These are phyloP conservation scores for Orbilia blumenaviensis DNA, from an alignment of 2,329 filamentous ascomycete species.

Conservation along the genomic window DNA sequence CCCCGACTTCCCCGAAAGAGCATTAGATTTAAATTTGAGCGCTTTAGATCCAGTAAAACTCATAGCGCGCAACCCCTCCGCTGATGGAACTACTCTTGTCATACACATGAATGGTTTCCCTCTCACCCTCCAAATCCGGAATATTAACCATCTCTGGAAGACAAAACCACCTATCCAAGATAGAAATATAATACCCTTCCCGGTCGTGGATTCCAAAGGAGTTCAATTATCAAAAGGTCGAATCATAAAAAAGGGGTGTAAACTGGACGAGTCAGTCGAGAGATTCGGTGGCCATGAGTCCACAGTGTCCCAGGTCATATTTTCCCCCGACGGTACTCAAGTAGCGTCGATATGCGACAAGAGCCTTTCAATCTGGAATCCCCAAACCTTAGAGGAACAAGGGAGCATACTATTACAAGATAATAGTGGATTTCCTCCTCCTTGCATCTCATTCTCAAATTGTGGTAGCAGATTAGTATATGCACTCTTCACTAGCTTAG, in stretches of 20 bases:
- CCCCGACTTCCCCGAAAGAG: too few species aligned
- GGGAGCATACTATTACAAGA: background rate
- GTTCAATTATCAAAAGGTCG: too few species aligned
- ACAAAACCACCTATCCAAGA: background rate
- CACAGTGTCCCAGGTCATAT: too few species aligned
- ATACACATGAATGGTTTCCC: background rate
- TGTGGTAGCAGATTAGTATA: background rate
- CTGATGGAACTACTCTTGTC: background rate
- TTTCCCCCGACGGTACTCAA: background rate
- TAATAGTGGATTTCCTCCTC: too few species aligned
- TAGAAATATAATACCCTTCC: background rate
- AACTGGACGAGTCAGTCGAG: background rate
- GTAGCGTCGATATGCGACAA: background rate
- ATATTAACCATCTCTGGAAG: background rate
- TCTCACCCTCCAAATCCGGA: too few species aligned
- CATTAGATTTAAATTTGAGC: too few species aligned
- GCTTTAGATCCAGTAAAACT: too few species aligned
- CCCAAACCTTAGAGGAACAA: background rate
- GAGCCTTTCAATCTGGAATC: background rate
- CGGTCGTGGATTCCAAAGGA: too few species aligned
- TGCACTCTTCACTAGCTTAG: too few species aligned
- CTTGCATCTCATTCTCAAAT: background rate
- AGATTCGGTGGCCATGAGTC: too few species aligned
- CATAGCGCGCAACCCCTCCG: too few species aligned
- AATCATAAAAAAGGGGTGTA: too few species aligned